These are phyloP conservation scores for Nakataea oryzae DNA, from an alignment of 2,329 filamentous ascomycete genomes.

Conservation along the genomic window DNA sequence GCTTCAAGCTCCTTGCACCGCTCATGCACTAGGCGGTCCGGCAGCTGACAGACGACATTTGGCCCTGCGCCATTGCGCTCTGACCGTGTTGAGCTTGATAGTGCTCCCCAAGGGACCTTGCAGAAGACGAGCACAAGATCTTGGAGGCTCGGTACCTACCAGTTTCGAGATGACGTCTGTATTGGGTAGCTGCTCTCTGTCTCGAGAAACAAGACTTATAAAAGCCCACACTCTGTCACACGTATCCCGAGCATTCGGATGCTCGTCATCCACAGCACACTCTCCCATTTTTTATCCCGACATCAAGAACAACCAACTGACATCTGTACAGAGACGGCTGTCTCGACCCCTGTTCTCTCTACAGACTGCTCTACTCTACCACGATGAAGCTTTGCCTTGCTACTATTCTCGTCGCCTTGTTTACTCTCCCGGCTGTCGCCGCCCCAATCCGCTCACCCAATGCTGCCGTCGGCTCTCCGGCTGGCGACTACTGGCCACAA, in stretches of 20 bases:
- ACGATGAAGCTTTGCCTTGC: conserved; percentile 3
- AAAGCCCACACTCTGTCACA: neutral
- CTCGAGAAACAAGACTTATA: neutral
- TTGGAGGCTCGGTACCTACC: neutral
- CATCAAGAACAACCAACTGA: neutral
- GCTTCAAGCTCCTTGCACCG: neutral
- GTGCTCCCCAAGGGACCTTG: neutral
- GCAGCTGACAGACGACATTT: neutral
- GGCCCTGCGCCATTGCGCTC: neutral
- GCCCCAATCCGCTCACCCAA: conserved; percentile 1
- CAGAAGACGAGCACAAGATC: neutral
- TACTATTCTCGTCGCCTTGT: conserved; percentile 2
- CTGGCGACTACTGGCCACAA: neutral
- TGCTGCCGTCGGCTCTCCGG: neutral
- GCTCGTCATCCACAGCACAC: neutral
- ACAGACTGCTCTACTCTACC: neutral
- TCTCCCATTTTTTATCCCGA: neutral
- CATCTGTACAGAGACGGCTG: neutral
- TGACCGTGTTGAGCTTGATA: neutral
- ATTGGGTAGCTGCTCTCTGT: neutral
- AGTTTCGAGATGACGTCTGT: neutral
- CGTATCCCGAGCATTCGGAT: neutral
- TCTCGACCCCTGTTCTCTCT: neutral
- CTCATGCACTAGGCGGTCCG: neutral
- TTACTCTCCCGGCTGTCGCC: conserved; percentile 3